Evolutionary conservation across 2,329 filamentous ascomycete genomes (phyloP).

Genomic region (Emergomyces africanus): DNA sequence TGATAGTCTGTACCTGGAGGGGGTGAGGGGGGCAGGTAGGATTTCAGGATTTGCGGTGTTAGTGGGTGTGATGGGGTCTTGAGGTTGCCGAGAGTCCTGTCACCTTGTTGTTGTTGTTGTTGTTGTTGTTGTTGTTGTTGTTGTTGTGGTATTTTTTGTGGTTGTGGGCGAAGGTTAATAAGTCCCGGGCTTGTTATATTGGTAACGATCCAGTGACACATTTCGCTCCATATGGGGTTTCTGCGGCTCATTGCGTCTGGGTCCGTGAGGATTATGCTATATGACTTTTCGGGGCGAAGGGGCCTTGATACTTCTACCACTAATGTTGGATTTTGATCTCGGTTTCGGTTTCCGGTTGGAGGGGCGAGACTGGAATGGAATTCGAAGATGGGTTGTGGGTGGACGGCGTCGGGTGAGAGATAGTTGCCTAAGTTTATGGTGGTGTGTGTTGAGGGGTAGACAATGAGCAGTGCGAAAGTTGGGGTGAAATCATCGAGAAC

Average conservation of each 20-base stretch:
- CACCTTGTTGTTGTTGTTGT: background rate
- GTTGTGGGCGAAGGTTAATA: background rate
- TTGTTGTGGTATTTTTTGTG: background rate
- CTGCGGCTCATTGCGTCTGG: conserved; percentile 45
- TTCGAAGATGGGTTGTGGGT: conserved; percentile 29
- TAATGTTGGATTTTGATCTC: background rate
- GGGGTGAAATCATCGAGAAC: conserved; percentile 50
- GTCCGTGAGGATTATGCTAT: conserved; percentile 42
- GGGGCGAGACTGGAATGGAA: conserved; percentile 19
- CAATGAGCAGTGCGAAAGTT: conserved; percentile 37
- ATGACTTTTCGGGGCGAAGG: conserved; percentile 16
- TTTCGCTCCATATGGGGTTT: conserved; percentile 43
- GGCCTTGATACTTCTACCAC: conserved; percentile 9
- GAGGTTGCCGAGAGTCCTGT: conserved; percentile 2
- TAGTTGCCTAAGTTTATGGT: conserved; percentile 43
- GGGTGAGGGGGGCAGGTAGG: conserved; percentile 42
- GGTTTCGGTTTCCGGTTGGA: background rate
- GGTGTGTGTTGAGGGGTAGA: conserved; percentile 33
- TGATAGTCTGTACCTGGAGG: conserved; percentile 45
- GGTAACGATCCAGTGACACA: conserved; percentile 42
- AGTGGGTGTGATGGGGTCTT: background rate
- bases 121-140: background rate
- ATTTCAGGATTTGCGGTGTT: conserved; percentile 7
- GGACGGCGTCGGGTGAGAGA: conserved; percentile 32
- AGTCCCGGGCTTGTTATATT: conserved; percentile 10